A percentile compares a stretch with the other conserved stretches of the same genome.
Conservation (phyloP, 1,284 basidiomycete species). For the Tremellales sp. region DNA sequence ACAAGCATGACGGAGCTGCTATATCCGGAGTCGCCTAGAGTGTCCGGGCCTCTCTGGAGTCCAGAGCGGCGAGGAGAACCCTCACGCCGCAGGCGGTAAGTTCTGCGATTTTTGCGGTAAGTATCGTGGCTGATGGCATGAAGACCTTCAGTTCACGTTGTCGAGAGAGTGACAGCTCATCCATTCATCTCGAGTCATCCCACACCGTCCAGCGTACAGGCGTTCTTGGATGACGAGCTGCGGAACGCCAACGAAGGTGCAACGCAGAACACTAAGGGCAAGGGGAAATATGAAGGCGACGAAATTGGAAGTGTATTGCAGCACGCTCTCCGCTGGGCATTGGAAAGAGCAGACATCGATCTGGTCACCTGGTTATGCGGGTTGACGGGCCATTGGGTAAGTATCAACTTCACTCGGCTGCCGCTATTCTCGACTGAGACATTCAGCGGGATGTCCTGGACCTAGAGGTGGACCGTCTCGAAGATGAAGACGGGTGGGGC, state of each 20-base stretch:
- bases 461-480: slow-evolving; percentile 35
- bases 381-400: slow-evolving; percentile 33
- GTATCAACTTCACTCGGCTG: slow-evolving; percentile 7
- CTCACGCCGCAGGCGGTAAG: neutral
- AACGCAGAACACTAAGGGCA: neutral
- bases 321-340: slow-evolving; percentile 35
- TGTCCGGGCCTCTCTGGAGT: neutral
- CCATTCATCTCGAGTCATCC: neutral
- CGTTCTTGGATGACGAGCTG: neutral
- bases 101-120: neutral
- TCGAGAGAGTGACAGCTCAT: neutral
- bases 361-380: slow-evolving; percentile 33
- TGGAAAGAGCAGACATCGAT: slow-evolving; percentile 36
- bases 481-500: slow-evolving; percentile 78
- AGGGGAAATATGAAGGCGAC: neutral
- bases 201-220: neutral
- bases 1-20: neutral
- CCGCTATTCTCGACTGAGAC: neutral
- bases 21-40: neutral
- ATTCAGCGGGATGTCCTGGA: no score
- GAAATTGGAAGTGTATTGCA: slow-evolving; percentile 24
- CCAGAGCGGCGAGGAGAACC: neutral
- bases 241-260: no score
- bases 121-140: neutral
- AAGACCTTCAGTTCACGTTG: neutral